Evolutionary conservation across 345 rosid species (phyloP), one percentile per base, ranked within the genome.

Genomic region (Aquilaria sinensis): DNA sequence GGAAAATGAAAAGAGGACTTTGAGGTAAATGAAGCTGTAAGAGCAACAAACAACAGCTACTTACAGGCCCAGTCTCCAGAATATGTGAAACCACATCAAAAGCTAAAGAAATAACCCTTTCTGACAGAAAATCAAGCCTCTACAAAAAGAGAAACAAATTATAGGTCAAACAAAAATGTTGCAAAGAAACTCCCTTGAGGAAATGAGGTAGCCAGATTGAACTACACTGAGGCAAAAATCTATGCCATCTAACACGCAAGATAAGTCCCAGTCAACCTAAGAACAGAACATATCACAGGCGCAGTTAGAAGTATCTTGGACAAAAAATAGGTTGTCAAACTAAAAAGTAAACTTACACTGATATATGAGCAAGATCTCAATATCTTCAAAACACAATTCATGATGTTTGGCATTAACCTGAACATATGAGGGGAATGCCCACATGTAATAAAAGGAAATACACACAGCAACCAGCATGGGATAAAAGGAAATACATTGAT

Each of bases 61-160:
- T 84, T 77, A 90, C 96, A 10, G 87, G 96, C 67, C 96, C 96
- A 51, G 87, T 85, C 82, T 90, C 97, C 68, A 90, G 80, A 75
- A 87, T 69, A 33, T 71, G 92, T 60, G 97, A 81, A 75, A 84
- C 70, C 68, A 85, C 83, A 79, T 90, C 87, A 65, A 87, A 87
- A 63, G 89, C 90, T 67, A 85, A 77, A 58, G 96, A 84, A 64
- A 90, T 67, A 47, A 85, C 75, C 78, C 96, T 85, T 78, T 85
- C 90, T n/a, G 77, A 51, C 63, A 69, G 73, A 67, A 74, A 77
- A 79, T 79, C 89, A 48, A 87, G 86, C 69, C 80, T 84, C 97
- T 87, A 86, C 81, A 74, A 16, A 63, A 46, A 61, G 60, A 65
- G 29, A 58, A 78, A 47, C 50, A 65, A 61, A 31, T 0, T 43